Percentiles rank a stretch among this genome's conserved stretches.
phyloP scores from a whole-genome alignment of 148 eudicot species.

The Amaranthus palmeri region DNA sequence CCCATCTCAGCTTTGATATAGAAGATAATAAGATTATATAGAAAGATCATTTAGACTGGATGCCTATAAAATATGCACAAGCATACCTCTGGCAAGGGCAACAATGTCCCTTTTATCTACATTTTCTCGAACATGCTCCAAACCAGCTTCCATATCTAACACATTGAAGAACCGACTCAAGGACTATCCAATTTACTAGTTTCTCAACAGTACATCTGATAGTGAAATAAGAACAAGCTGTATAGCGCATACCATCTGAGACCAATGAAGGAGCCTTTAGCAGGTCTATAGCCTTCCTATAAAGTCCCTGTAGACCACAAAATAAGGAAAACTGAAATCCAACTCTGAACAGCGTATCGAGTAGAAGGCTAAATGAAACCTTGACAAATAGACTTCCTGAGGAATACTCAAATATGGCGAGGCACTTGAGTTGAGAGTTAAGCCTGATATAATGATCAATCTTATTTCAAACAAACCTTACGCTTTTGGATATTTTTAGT shows the following conservation, averaged over 20 bases:
- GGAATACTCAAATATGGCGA: too few species aligned
- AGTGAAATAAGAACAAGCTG: not conserved
- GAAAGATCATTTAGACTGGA: not conserved
- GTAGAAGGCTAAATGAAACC: too few species aligned
- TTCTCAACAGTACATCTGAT: not conserved
- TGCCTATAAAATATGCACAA: not conserved
- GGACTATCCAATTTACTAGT: not conserved
- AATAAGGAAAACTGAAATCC: not conserved
- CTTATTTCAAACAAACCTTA: too few species aligned
- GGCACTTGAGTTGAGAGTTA: too few species aligned
- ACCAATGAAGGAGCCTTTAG: conserved; percentile 83
- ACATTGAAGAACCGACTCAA: not conserved
- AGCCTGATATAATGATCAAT: too few species aligned
- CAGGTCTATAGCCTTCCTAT: conserved; percentile 73
- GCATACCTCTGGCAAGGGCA: conserved; percentile 86
- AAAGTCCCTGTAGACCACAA: conserved; percentile 58
- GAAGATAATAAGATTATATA: not conserved
- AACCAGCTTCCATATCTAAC: conserved; percentile 39
- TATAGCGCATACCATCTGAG: conserved; percentile 37
- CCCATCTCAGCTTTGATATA: not conserved
- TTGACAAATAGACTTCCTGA: too few species aligned
- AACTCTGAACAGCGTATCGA: too few species aligned
- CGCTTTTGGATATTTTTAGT: too few species aligned
- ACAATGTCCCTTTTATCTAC: conserved; percentile 56
- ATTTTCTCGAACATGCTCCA: conserved; percentile 28